Conservation (phyloP, 2,329 filamentous ascomycete species). For the Dactylellina sp. region DNA sequence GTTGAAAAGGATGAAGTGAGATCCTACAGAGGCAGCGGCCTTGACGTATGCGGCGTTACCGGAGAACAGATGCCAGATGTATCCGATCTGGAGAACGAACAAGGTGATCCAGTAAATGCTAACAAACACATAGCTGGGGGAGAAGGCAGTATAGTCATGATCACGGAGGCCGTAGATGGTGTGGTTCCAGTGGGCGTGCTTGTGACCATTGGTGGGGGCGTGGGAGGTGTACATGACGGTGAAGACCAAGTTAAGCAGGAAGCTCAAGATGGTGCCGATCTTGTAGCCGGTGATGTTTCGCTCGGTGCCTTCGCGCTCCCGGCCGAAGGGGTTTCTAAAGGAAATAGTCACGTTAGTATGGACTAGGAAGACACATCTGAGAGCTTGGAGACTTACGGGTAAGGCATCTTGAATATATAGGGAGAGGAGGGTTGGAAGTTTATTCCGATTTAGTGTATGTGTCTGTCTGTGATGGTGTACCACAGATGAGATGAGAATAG, state of each 20-base stretch:
- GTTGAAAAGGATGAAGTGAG: slow-evolving; percentile 84
- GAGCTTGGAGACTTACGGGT: slow-evolving; percentile 31
- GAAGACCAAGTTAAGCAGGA: slow-evolving; percentile 77
- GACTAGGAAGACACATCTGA: too few relatives aligned
- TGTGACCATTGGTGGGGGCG: slow-evolving; percentile 70
- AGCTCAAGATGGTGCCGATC: slow-evolving; percentile 77
- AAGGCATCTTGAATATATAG: slow-evolving; percentile 27
- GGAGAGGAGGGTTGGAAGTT: neutral
- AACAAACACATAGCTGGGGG: slow-evolving; percentile 65
- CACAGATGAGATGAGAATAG: too few relatives aligned
- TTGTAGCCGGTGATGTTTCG: slow-evolving; percentile 76
- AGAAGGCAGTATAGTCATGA: slow-evolving; percentile 66
- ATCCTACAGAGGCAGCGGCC: slow-evolving; percentile 79
- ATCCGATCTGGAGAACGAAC: slow-evolving; percentile 79
- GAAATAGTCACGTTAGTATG: neutral
- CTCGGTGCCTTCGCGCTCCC: slow-evolving; percentile 57
- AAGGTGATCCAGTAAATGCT: slow-evolving; percentile 80
- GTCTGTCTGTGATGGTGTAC: neutral
- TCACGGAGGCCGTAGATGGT: slow-evolving; percentile 82
- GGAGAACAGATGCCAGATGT: slow-evolving; percentile 81
- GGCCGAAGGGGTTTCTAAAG: slow-evolving; percentile 58
- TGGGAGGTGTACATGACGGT: slow-evolving; percentile 80
- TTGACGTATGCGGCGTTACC: slow-evolving; percentile 73
- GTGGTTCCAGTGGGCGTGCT: slow-evolving; percentile 68
- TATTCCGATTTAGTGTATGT: neutral